Base-by-base conservation (phyloP, 2,329 filamentous ascomycete genomes). In the Neofusicoccum sp. region DNA sequence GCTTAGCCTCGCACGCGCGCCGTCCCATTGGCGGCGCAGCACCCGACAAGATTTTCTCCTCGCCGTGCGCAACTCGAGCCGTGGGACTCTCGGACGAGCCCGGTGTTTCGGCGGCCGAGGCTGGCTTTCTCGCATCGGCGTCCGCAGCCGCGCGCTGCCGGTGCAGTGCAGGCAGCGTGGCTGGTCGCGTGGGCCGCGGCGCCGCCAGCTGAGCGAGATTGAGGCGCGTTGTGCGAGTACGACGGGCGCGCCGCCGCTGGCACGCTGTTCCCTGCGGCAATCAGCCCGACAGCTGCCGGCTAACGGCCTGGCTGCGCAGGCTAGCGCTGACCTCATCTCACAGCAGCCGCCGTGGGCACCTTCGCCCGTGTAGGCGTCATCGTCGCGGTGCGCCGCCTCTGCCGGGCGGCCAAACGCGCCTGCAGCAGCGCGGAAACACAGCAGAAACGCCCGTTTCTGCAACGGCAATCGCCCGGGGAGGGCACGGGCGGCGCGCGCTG, bases 271-370 rank as follows among this genome's bases (percentile, higher is more conserved):
- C 48, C 33, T 53, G 48, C 48, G 48, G 20, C 48, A 53, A 53
- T 53, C 48, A 40, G 16, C 33, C 11, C 6, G 16, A 40, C 48
- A 53, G 48, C 48, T 53, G 48, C 38, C 33, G 31, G 48, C 48
- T 36, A 38, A 41, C 51, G 36, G 34, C 26, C 14, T 14, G 30
- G 45, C 45, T 33, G 45, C 45, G 8, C 34, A 41, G 49, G 24
- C 36, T 41, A 48, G 40, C 56, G 56, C 43, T 58, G 56, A 58
- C 43, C 43, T 58, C 56, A 58, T 57, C 53, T 30, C 53, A 57
- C n/a, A 33, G 53, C 9, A 26, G n/a, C 14, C 38, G 9, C 11
- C 33, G 28, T 30, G n/a, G 16, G 36, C 53, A 43, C 51, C 51
- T 56, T 43, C 9, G 51, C 20, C n/a, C 14, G 38, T 58, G 56